Percentiles rank a stretch among this genome's conserved stretches.
Evolutionary conservation across 208 protist species (phyloP).

Genomic region (Acanthamoeba polyphaga): DNA sequence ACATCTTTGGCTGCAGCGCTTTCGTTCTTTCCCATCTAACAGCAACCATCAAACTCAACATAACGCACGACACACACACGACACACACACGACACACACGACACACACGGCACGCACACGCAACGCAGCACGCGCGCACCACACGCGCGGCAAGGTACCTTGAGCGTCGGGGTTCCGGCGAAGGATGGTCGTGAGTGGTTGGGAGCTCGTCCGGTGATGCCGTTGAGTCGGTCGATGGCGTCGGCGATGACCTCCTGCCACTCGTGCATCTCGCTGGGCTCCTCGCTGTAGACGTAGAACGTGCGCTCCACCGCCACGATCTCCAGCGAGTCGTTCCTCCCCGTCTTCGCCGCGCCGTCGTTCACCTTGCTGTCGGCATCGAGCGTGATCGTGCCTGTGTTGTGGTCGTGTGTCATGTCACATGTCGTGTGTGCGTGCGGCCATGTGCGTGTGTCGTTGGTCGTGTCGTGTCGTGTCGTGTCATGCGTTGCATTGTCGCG

Average conservation of each 20-base stretch:
- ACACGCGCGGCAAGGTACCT: neutral
- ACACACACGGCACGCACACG: too few relatives aligned
- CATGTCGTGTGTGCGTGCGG: too few relatives aligned
- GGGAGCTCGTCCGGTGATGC: neutral
- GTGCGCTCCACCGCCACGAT: neutral
- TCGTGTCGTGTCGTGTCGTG: too few relatives aligned
- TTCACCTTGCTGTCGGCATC: constrained; percentile 1
- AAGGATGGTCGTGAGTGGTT: neutral
- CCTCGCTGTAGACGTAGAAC: constrained; percentile 27
- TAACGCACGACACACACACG: too few relatives aligned
- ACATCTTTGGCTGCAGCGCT: neutral
- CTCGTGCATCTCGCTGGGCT: constrained; percentile 19
- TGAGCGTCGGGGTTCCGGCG: neutral
- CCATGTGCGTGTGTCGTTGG: too few relatives aligned
- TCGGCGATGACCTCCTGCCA: neutral
- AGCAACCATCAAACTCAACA: too few relatives aligned
- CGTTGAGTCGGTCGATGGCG: neutral
- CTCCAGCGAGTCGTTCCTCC: neutral
- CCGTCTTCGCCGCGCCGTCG: neutral
- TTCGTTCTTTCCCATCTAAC: neutral
- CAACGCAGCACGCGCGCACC: too few relatives aligned
- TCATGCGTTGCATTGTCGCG: too few relatives aligned
- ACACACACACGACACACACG: too few relatives aligned
- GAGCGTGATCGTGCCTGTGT: neutral
- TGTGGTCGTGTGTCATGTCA: too few relatives aligned